Evolutionary conservation across 768 basidiomycete species (phyloP), one percentile per base, ranked within the genome.

Genomic region (Russula virescens): DNA sequence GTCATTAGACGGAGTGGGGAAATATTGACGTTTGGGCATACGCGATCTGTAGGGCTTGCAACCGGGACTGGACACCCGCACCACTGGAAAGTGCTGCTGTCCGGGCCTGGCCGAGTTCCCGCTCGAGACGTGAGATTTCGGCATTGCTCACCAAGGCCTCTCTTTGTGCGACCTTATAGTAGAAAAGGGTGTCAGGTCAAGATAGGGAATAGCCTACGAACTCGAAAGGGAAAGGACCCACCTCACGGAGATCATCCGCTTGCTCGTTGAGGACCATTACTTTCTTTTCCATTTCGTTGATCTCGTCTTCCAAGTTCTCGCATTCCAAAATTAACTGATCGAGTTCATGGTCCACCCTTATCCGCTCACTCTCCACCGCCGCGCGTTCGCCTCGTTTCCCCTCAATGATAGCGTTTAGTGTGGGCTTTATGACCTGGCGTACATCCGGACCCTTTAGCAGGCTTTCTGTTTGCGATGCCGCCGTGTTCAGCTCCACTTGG

Each of bases 211-310:
- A 45, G 40, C n/a, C 52, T 16, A 18, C 13, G 38, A 40, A 52
- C 16, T 45, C 34, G 16, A 19, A 23, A 55, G 28, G 25, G 35
- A 53, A 62, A 11, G 6, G 52, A 76, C 81, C 66, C 56, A 91
- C 93, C 72, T 93, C 90, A 73, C 91, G 83, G 54, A 92, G 75
- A 67, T 89, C 86, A 64, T 91, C 88, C 11, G 89, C 89, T 71
- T 91, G 85, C 59, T 89, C 86, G 62, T 83, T 87, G 59, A 91
- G 67, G 9, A 75, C 83, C 23, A 76, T 78, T 11, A 87, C 86
- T 72, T 90, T 89, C 73, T 87, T 87, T 71, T 89, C 88, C 25
- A 87, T 71, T 69, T 88, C 87, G 51, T 75, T 78, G 25, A 89
- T 82, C 65, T 94, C 90, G 69, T 91, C 86, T 60, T 89, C 89